Base-by-base conservation (phyloP, 257 asterid genomes). In the Nicotiana noctiflora region DNA sequence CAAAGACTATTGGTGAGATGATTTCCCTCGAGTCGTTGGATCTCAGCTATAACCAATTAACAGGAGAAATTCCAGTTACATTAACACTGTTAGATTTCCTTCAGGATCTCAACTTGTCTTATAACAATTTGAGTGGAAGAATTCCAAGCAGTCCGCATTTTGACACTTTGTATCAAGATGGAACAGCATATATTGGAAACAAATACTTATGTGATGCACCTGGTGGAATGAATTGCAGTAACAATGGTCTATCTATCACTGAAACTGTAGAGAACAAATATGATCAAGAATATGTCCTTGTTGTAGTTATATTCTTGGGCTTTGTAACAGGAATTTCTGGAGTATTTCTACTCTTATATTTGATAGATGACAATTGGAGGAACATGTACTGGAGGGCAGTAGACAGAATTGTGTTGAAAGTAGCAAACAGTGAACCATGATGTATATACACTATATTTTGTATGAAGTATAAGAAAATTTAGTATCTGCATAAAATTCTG, bases 101-200 rank as follows among this genome's bases (percentile, higher is more conserved):
- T 1, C 32, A 46, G 25, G 21, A 53, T 37, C 66, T 80, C 17
- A 80, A 80, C 55, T 21, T 80, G 12, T 80, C 83, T 66, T 80
- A 32, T 19, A 80, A 80, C 83, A 80, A 80, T 37, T 68, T 80
- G 83, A 65, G 79, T 7, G 83, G 83, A 37, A 49, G 17, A 29
- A 31, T 80, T 67, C 83, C 83, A 80, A 37, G 11, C 1, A 8
- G 29, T 52, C 70, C 32, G 7, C 79, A 68, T 62, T 80, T 80
- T 0, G 83, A 80, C 64, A 53, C 83, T 13, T 8, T 80, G 3
- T 4, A 60, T 65, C 34, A 10, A 40, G 76, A 80, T 2, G 57
- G 66, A 80, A 0, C 72, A 68, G 49, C 83, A 68, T 80, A 53
- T 65, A 15, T 21, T 12, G 57, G 68, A 8, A 80, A 80, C 79